These are phyloP conservation scores for Erysimum pusillum DNA, from an alignment of 441 rosid genomes.

Conservation along the genomic window DNA sequence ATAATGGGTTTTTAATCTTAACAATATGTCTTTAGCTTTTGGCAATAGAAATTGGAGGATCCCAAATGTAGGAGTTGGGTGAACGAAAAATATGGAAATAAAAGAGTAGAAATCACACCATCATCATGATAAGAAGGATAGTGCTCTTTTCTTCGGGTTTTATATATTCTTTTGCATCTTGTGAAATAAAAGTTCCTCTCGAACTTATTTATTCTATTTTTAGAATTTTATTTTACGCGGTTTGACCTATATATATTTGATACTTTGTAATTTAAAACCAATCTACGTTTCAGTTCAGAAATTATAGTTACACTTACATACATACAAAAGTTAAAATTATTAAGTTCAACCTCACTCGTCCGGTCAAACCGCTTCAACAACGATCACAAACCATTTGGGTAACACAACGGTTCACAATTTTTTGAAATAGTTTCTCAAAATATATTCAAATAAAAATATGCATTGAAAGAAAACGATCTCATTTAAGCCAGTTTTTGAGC, in stretches of 20 bases:
- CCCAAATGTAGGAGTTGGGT: slow-evolving; percentile 47
- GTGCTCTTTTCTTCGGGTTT: slow-evolving; percentile 38
- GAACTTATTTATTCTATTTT: background rate
- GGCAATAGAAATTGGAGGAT: slow-evolving; percentile 44
- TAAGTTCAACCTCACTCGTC: background rate
- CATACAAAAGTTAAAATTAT: no score
- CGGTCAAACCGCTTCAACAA: background rate
- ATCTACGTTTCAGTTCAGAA: background rate
- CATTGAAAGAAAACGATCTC: no score
- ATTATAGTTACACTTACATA: background rate
- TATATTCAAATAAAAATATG: background rate
- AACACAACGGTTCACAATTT: background rate
- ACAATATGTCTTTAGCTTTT: slow-evolving; percentile 39
- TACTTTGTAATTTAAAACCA: background rate
- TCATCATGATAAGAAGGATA: slow-evolving; percentile 43
- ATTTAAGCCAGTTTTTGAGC: slow-evolving; percentile 61
- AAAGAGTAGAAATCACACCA: slow-evolving; percentile 28
- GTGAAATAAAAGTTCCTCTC: background rate
- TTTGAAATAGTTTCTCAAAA: background rate
- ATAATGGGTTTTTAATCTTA: slow-evolving; percentile 37
- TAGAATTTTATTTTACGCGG: background rate
- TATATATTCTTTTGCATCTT: slow-evolving; percentile 2
- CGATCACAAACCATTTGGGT: background rate
- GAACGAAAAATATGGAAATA: slow-evolving; percentile 25
- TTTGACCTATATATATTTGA: slow-evolving; percentile 23